A percentile compares a stretch with the other conserved stretches of the same genome.
phyloP scores from a whole-genome alignment of 352 stramenopile species.

The Thalassiosira hispida region DNA sequence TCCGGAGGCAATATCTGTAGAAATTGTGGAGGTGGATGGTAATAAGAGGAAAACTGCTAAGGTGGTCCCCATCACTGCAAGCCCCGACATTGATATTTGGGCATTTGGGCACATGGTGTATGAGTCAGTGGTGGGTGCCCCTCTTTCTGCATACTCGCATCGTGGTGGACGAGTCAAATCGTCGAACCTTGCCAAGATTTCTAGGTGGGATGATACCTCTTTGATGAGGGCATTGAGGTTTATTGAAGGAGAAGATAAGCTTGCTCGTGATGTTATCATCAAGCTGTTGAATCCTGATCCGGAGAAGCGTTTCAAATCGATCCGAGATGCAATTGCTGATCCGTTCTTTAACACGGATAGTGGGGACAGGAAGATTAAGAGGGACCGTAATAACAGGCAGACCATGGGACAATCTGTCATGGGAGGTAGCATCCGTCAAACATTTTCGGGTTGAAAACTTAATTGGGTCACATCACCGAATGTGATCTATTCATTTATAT shows the following conservation, averaged over 20 bases:
- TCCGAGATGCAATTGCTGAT: slow-evolving; percentile 78
- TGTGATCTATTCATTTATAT: neutral
- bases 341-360: slow-evolving; percentile 72
- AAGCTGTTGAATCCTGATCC: slow-evolving; percentile 78
- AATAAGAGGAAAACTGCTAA: slow-evolving; percentile 67
- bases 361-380: slow-evolving; percentile 47
- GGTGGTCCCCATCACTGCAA: slow-evolving; percentile 70
- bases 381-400: neutral
- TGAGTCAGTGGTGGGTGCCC: slow-evolving; percentile 76
- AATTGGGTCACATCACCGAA: neutral
- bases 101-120: slow-evolving; percentile 82
- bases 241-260: slow-evolving; percentile 58
- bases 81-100: slow-evolving; percentile 81
- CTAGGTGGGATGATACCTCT: slow-evolving; percentile 75
- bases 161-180: slow-evolving; percentile 79
- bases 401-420: neutral
- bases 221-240: slow-evolving; percentile 69
- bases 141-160: slow-evolving; percentile 80
- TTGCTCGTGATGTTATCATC: slow-evolving; percentile 72
- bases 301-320: slow-evolving; percentile 65
- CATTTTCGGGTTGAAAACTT: neutral
- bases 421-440: neutral
- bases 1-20: slow-evolving; percentile 76
- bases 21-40: slow-evolving; percentile 61
- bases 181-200: slow-evolving; percentile 82